A percentile compares a stretch with the other conserved stretches of the same genome.
Evolutionary conservation across 1,284 basidiomycete genomes (phyloP).

Genomic region (Afroboletus lepidellus): DNA sequence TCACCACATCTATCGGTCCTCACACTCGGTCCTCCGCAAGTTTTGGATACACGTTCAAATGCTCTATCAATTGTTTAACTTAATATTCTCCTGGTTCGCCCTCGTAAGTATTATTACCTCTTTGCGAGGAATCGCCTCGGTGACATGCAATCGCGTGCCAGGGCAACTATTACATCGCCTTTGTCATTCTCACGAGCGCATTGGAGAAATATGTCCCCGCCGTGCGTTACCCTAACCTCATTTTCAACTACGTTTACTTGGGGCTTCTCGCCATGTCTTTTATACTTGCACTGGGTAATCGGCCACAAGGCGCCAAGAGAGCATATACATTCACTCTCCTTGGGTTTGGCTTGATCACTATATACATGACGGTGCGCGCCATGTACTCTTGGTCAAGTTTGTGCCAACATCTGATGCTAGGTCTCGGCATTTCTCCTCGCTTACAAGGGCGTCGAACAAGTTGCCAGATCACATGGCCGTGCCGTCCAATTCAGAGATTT

Average conservation of each 20-base stretch:
- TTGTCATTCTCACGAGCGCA: conserved; percentile 72
- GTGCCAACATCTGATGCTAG: background rate
- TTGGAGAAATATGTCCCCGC: conserved; percentile 66
- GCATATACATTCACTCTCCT: conserved; percentile 79
- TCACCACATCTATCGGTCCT: conserved; percentile 88
- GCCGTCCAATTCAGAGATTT: conserved; percentile 53
- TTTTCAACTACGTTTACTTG: conserved; percentile 85
- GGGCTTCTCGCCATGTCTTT: conserved; percentile 57
- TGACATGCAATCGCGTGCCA: conserved; percentile 28
- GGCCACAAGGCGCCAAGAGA: conserved; percentile 86
- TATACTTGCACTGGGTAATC: conserved; percentile 69
- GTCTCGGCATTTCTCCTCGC: no score
- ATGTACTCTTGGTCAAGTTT: background rate
- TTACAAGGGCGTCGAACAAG: conserved; percentile 62
- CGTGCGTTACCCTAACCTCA: conserved; percentile 70
- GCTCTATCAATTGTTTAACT: conserved; percentile 86
- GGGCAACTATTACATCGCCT: conserved; percentile 91
- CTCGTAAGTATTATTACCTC: background rate
- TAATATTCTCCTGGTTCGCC: conserved; percentile 76
- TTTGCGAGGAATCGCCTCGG: background rate
- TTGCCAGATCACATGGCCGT: conserved; percentile 46
- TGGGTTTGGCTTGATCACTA: conserved; percentile 62
- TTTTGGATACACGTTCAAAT: conserved; percentile 95
- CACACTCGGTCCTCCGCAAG: conserved; percentile 82
- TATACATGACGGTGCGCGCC: conserved; percentile 50